Conservation (phyloP, 2,329 filamentous ascomycete species). For the Mycosphaerella sp. region DNA sequence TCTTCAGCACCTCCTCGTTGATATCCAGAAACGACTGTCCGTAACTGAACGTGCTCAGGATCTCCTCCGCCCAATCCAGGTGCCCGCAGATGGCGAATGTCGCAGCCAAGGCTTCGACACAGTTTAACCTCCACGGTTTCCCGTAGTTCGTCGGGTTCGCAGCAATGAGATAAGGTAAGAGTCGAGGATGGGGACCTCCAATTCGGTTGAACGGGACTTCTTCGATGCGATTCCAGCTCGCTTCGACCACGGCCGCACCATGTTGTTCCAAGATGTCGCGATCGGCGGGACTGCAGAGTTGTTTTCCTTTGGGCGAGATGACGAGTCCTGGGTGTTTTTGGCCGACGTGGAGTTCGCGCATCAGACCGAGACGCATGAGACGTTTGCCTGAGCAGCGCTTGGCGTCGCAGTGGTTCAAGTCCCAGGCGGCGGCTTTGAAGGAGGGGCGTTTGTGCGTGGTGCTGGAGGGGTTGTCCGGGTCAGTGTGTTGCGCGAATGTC, state of each 20-base stretch:
- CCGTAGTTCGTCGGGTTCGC: constrained; percentile 98
- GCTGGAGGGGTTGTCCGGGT: constrained; percentile 22
- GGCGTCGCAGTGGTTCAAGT: constrained; percentile 93
- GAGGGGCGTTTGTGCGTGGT: constrained; percentile 38
- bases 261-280: constrained; percentile 73
- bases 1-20: constrained; percentile 72
- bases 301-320: constrained; percentile 91
- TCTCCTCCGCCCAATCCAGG: constrained; percentile 78
- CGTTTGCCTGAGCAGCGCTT: constrained; percentile 95
- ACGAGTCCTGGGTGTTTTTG: constrained; percentile 90
- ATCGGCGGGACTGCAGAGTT: constrained; percentile 76
- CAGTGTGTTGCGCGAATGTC: constrained; percentile 30
- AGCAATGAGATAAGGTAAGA: constrained; percentile 90
- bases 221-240: constrained; percentile 86
- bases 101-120: constrained; percentile 87
- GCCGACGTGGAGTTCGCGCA: constrained; percentile 86
- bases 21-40: constrained; percentile 85
- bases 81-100: constrained; percentile 92
- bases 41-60: constrained; percentile 81
- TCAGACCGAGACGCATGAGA: constrained; percentile 83
- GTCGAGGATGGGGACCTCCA: constrained; percentile 83
- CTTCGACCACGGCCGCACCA: constrained; percentile 93
- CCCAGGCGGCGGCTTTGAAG: constrained; percentile 97
- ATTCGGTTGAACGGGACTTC: constrained; percentile 90
- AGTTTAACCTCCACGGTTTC: constrained; percentile 90